Conservation (phyloP, 2,329 filamentous ascomycete species). For the Clonostachys sp. region DNA sequence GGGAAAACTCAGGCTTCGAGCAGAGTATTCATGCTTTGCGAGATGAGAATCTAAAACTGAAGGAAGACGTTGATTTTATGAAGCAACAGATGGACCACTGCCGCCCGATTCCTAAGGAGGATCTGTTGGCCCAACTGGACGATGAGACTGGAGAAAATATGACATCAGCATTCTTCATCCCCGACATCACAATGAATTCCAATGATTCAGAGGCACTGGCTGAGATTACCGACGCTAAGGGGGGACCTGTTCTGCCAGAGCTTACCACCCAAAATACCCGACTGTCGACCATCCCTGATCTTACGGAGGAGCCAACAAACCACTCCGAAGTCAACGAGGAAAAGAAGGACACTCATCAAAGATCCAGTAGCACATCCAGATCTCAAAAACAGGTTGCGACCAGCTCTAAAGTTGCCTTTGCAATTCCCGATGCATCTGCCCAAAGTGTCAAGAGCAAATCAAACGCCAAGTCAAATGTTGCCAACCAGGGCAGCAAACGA, state of each 20-base stretch:
- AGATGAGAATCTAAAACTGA: slow-evolving; percentile 39
- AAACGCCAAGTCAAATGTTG: slow-evolving; percentile 23
- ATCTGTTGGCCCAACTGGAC: slow-evolving; percentile 24
- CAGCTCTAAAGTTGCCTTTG: slow-evolving; percentile 33
- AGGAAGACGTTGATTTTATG: slow-evolving; percentile 39
- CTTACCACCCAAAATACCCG: slow-evolving; percentile 23
- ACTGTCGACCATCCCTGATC: slow-evolving; percentile 14
- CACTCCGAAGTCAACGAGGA: slow-evolving; percentile 12
- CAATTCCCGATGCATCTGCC: slow-evolving; percentile 28
- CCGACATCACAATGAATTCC: slow-evolving; percentile 50
- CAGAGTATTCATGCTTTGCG: slow-evolving; percentile 38
- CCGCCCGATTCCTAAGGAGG: slow-evolving; percentile 28
- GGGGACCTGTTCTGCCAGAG: slow-evolving; percentile 18
- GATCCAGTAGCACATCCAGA: slow-evolving; percentile 18
- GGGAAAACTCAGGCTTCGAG: slow-evolving; percentile 43
- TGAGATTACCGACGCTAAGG: slow-evolving; percentile 24
- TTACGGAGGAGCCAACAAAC: slow-evolving; percentile 18
- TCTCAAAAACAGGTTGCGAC: slow-evolving; percentile 13
- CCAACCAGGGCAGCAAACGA: slow-evolving; percentile 37
- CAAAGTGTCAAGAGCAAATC: slow-evolving; percentile 16
- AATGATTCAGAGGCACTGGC: slow-evolving; percentile 19
- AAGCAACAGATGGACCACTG: slow-evolving; percentile 38
- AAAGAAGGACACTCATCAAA: slow-evolving; percentile 13
- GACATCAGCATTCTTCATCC: slow-evolving; percentile 55
- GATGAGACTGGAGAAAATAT: slow-evolving; percentile 45